phyloP scores from a whole-genome alignment of 1,139 yeast species.

The Pichia sp. region DNA sequence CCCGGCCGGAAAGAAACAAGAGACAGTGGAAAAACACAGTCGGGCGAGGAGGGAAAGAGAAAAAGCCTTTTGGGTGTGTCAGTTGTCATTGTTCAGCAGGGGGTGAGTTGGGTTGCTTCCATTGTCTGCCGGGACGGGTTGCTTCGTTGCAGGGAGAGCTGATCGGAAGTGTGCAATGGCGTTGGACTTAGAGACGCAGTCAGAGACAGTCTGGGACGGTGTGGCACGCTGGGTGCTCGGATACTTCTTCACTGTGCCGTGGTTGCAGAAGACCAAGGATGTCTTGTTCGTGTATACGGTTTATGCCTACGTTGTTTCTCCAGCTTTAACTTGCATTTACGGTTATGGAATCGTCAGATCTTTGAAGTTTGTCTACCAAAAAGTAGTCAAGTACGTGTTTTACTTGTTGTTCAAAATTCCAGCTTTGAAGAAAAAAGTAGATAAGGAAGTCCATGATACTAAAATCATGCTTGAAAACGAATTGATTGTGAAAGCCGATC shows the following conservation, averaged over 20 bases:
- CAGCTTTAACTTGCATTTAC: constrained; percentile 12
- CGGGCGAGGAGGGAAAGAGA: too few species aligned
- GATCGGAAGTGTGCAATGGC: too few species aligned
- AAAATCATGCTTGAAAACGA: constrained; percentile 46
- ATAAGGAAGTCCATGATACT: constrained; percentile 49
- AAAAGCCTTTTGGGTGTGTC: too few species aligned
- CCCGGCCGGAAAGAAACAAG: too few species aligned
- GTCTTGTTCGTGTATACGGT: constrained; percentile 5
- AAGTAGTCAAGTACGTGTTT: constrained; percentile 8
- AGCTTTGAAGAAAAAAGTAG: constrained; percentile 49
- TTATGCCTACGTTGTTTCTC: constrained; percentile 2
- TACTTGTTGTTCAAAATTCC: constrained; percentile 44
- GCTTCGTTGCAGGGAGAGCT: too few species aligned
- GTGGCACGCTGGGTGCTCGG: background rate
- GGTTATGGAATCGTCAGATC: constrained; percentile 23
- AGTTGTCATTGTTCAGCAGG: too few species aligned
- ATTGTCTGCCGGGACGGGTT: too few species aligned
- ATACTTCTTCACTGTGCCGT: constrained; percentile 5
- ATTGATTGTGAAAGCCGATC: constrained; percentile 47
- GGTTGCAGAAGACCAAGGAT: constrained; percentile 7
- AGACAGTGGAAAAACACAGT: too few species aligned
- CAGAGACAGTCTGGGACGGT: too few species aligned
- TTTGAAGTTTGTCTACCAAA: constrained; percentile 4
- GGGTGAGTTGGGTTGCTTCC: too few species aligned
- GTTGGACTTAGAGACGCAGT: too few species aligned